Evolutionary conservation across 768 basidiomycete genomes (phyloP).

Genomic region (Clathrus columnatus): DNA sequence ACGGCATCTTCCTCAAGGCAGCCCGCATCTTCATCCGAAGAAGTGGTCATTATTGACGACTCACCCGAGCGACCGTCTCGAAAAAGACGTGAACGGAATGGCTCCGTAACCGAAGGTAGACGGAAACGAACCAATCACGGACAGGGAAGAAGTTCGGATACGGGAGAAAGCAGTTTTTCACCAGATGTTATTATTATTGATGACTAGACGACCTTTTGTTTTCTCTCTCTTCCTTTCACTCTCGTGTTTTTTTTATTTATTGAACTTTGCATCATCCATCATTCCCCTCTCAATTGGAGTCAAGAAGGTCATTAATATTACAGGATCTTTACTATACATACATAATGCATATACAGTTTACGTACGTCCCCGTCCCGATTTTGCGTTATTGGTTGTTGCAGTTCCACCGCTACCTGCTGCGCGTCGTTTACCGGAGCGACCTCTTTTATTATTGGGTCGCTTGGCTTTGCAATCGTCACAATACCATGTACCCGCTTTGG

Average conservation of each 20-base stretch:
- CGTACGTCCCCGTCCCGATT: slow-evolving; percentile 1
- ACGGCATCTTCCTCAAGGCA: neutral
- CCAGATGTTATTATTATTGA: slow-evolving; percentile 10
- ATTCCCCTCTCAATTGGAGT: too few relatives aligned
- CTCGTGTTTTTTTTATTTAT: neutral
- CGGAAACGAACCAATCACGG: neutral
- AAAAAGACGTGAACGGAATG: slow-evolving; percentile 4
- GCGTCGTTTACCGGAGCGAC: slow-evolving; percentile 40
- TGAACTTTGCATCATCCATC: too few relatives aligned
- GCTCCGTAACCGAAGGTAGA: neutral
- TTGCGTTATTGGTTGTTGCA: neutral
- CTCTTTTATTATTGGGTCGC: slow-evolving; percentile 42
- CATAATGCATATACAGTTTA: neutral
- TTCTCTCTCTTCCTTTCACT: neutral
- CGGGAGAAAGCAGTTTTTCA: neutral
- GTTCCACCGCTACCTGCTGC: slow-evolving; percentile 11
- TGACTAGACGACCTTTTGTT: neutral
- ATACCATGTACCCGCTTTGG: slow-evolving; percentile 61
- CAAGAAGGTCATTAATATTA: too few relatives aligned
- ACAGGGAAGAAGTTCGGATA: neutral
- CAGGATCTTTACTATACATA: too few relatives aligned
- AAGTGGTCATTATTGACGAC: slow-evolving; percentile 4
- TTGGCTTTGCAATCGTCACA: slow-evolving; percentile 60
- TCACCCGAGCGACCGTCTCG: slow-evolving; percentile 6
- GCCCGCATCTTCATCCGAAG: neutral